Evolutionary conservation across 495 filamentous ascomycete genomes (phyloP).

Genomic region (Penicillium dipodomyicola): DNA sequence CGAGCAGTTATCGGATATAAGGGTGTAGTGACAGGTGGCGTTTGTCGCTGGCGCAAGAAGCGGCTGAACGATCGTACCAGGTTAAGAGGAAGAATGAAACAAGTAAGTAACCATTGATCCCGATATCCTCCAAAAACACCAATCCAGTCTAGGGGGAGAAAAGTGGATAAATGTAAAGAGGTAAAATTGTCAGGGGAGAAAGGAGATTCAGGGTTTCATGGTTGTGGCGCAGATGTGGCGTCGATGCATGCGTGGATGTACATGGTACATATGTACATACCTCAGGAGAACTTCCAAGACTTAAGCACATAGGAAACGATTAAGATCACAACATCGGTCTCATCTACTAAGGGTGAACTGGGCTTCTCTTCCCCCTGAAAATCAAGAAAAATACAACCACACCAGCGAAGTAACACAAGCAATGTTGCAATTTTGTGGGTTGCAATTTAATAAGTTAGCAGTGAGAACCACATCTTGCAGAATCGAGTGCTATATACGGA

Average conservation of each 20-base stretch:
- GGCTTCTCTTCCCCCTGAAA: no score
- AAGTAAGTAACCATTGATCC: conserved; percentile 33
- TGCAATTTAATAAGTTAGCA: no score
- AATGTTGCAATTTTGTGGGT: no score
- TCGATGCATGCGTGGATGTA: conserved; percentile 2
- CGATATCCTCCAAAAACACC: conserved; percentile 20
- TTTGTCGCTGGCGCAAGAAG: conserved; percentile 18
- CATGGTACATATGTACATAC: neutral
- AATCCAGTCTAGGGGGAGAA: conserved; percentile 27
- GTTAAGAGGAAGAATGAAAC: conserved; percentile 11
- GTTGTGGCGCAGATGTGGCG: conserved; percentile 32
- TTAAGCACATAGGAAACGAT: neutral
- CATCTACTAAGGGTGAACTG: neutral
- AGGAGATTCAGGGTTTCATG: conserved; percentile 29
- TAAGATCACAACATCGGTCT: neutral
- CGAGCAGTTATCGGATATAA: conserved; percentile 35
- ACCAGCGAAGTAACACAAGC: no score
- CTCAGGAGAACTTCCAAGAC: neutral
- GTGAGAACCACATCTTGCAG: no score
- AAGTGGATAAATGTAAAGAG: conserved; percentile 14
- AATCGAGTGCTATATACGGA: no score
- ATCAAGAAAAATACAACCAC: no score
- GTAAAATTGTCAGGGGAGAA: conserved; percentile 23
- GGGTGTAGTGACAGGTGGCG: conserved; percentile 16
- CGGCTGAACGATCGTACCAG: conserved; percentile 28